Conservation (phyloP, 1,284 basidiomycete species). For the Naganishia cerealis region DNA sequence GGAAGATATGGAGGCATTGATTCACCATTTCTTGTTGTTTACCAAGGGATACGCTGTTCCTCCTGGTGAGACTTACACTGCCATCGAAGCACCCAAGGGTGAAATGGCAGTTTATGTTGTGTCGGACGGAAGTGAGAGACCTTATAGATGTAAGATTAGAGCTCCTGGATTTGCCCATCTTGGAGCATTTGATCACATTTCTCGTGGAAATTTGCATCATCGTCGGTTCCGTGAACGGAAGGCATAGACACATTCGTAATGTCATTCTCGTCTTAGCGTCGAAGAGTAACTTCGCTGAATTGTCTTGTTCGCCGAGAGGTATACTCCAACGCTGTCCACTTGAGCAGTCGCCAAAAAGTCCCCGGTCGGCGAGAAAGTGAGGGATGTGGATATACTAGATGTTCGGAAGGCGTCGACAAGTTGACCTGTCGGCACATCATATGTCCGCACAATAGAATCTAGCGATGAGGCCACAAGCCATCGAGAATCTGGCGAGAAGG, state of each 20-base stretch:
- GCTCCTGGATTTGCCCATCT: conserved; percentile 91
- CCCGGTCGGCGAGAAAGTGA: conserved; percentile 89
- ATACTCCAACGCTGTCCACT: conserved; percentile 88
- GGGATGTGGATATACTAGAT: conserved; percentile 81
- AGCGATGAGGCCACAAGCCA: conserved; percentile 87
- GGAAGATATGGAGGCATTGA: conserved; percentile 95
- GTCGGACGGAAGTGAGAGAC: conserved; percentile 56
- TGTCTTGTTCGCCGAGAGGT: conserved; percentile 95
- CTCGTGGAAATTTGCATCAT: no score
- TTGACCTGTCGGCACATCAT: conserved; percentile 88
- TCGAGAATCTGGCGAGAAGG: conserved; percentile 88
- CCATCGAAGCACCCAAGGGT: conserved; percentile 97
- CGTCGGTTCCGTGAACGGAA: conserved; percentile 74
- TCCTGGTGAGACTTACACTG: conserved; percentile 92
- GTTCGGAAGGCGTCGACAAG: conserved; percentile 91
- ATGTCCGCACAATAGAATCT: conserved; percentile 90
- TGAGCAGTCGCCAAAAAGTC: conserved; percentile 96
- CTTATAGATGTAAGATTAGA: conserved; percentile 87
- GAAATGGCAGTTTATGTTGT: conserved; percentile 97
- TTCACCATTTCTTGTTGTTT: conserved; percentile 99
- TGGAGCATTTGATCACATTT: conserved; percentile 90
- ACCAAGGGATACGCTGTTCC: conserved; percentile 98
- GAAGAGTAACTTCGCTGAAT: conserved; percentile 80
- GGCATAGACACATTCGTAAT: conserved; percentile 71
- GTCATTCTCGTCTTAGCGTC: conserved; percentile 74